Evolutionary conservation across 257 asterid species (phyloP).

Genomic region (Verbena officinalis): DNA sequence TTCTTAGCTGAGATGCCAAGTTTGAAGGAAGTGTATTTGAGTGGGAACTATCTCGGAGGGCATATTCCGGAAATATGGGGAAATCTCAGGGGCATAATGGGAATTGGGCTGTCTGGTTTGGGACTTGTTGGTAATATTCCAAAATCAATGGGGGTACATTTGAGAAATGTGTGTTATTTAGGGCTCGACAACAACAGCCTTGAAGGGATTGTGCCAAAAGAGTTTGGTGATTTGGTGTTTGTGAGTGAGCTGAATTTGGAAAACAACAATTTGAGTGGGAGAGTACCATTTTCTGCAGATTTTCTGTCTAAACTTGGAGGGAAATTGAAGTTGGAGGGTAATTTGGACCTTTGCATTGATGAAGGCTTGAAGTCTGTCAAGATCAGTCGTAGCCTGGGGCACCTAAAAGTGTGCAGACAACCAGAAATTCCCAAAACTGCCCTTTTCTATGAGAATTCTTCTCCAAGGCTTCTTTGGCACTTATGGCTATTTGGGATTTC

Average conservation of each 20-base stretch:
- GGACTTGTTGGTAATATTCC: slow-evolving; percentile 81
- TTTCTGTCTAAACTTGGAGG: slow-evolving; percentile 61
- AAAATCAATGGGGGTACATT: slow-evolving; percentile 56
- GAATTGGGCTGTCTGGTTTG: slow-evolving; percentile 59
- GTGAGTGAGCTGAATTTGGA: slow-evolving; percentile 72
- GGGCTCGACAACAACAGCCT: slow-evolving; percentile 77
- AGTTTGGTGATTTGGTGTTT: slow-evolving; percentile 55
- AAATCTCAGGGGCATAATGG: slow-evolving; percentile 53
- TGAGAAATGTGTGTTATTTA: slow-evolving; percentile 54
- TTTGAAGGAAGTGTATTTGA: slow-evolving; percentile 69
- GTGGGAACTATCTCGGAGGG: slow-evolving; percentile 76
- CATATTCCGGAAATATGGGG: slow-evolving; percentile 77
- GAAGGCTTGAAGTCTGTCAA: slow-evolving; percentile 49
- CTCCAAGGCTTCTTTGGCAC: slow-evolving; percentile 33
- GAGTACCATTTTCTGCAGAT: slow-evolving; percentile 62
- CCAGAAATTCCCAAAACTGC: slow-evolving; percentile 44
- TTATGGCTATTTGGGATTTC: slow-evolving; percentile 36
- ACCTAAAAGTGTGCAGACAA: slow-evolving; percentile 52
- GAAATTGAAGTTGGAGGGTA: slow-evolving; percentile 83
- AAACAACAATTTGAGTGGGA: slow-evolving; percentile 79
- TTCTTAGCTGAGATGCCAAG: slow-evolving; percentile 54
- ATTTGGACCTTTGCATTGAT: slow-evolving; percentile 70
- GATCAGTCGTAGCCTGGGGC: slow-evolving; percentile 41
- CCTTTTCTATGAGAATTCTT: slow-evolving; percentile 42
- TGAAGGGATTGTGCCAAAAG: slow-evolving; percentile 70